Base-by-base conservation (phyloP, 108 stramenopile genomes). In the Pseudonitzschia multistriata region DNA sequence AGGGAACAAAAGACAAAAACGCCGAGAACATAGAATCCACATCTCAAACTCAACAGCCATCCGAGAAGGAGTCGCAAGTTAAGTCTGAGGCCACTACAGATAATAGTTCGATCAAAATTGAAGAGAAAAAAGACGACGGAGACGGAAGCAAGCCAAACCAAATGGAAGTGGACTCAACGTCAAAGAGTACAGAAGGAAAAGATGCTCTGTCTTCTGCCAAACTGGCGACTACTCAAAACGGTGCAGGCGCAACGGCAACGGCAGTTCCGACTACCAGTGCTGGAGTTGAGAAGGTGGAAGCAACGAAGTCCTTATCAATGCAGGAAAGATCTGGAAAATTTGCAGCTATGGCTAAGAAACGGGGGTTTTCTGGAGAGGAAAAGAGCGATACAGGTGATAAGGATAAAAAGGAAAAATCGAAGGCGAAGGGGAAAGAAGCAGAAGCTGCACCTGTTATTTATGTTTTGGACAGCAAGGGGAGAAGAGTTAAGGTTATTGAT, bases 281-380 rank as follows among this genome's bases (percentile, higher is more conserved):
- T 30, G 30, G 39, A 3, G 6, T 17, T 27, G 57, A 59, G 29
- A 59, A 59, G 39, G 22, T 17, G 22, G 48, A 29, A 65, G 64
- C 14, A 4, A n/a, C 27, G 40, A 47, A 65, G 47, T 0, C 50
- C 5, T 45, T 76, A 40, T 67, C 75, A 28, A 69, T 72, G 68
- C 50, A 69, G 40, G 64, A 76, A 42, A 27, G 57, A 53, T 62
- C 85, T 29, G 90, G 90, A 2, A 91, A 91, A 66, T 91, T 91
- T 70, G 91, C 91, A 40, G 88, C 91, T 5, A 92, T 92, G 88
- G 88, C 87, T 11, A 66, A 83, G 42, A 90, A 88, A 75, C 81
- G 81, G 6, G 84, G 88, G 21, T 25, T 62, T 6, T 50, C 77
- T 49, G 80, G 84, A 40, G 78, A 81, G 31, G 24, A 56, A 21